Evolutionary conservation across 108 stramenopile species (phyloP).

Genomic region (Cyclotella baltica): DNA sequence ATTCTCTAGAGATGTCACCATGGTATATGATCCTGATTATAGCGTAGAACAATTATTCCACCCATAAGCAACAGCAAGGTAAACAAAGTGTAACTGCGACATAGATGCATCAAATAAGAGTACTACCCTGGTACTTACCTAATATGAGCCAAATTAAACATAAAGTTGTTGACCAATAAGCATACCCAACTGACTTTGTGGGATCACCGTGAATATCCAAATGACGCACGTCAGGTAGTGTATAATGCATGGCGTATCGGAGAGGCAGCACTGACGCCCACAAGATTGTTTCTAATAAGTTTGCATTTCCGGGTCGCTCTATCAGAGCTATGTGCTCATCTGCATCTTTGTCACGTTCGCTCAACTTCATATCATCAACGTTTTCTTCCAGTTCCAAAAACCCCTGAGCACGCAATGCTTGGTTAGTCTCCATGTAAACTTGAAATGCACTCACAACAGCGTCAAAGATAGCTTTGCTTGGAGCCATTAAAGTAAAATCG

Average conservation of each 20-base stretch:
- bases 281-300: constrained; percentile 45
- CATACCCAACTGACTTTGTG: constrained; percentile 36
- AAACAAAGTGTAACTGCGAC: background rate
- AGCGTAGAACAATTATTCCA: background rate
- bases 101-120: background rate
- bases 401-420: constrained; percentile 18
- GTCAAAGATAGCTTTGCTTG: constrained; percentile 59
- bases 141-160: constrained; percentile 73
- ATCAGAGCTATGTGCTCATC: constrained; percentile 59
- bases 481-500: constrained; percentile 69
- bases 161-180: constrained; percentile 54
- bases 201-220: constrained; percentile 61
- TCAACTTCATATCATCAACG: background rate
- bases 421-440: constrained; percentile 32
- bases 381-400: constrained; percentile 37
- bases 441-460: constrained; percentile 59
- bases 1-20: constrained; percentile 79
- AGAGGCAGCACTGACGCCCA: constrained; percentile 65
- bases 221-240: constrained; percentile 73
- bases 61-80: background rate
- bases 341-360: constrained; percentile 38
- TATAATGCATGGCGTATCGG: constrained; percentile 69
- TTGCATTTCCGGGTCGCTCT: constrained; percentile 53
- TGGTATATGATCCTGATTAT: constrained; percentile 51
- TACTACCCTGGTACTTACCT: constrained; percentile 26